Evolutionary conservation across 306 rosid genomes (phyloP).

Genomic region (Ormosia emarginata): DNA sequence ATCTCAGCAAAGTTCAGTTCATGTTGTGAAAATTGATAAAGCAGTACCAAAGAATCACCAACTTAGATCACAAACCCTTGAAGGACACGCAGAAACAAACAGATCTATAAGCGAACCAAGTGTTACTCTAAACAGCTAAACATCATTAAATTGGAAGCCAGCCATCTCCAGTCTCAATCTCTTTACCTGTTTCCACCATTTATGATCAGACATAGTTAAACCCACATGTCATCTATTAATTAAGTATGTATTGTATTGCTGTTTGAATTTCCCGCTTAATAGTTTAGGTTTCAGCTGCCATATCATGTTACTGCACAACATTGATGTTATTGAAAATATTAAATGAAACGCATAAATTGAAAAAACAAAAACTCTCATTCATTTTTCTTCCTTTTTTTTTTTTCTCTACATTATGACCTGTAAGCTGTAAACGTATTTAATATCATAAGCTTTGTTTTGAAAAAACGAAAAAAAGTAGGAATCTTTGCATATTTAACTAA

Average conservation of each 20-base stretch:
- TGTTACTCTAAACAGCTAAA: conserved; percentile 30
- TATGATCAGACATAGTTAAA: conserved; percentile 18
- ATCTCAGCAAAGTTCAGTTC: conserved; percentile 13
- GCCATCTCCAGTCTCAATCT: conserved; percentile 24
- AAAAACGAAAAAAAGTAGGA: neutral
- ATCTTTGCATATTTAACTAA: neutral
- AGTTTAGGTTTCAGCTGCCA: neutral
- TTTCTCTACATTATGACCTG: neutral
- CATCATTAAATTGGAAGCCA: conserved; percentile 26
- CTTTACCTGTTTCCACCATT: conserved; percentile 14
- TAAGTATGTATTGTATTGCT: neutral
- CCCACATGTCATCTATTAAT: neutral
- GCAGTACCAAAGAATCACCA: neutral
- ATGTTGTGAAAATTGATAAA: neutral
- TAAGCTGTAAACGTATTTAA: too few relatives aligned
- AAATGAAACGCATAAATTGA: neutral
- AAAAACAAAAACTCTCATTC: neutral
- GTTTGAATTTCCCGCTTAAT: conserved; percentile 70
- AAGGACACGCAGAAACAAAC: conserved; percentile 31
- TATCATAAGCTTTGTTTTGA: neutral
- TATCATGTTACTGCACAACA: neutral
- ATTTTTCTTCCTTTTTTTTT: neutral
- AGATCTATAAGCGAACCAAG: conserved; percentile 29
- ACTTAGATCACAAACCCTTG: conserved; percentile 18
- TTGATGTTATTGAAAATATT: neutral